A percentile compares a stretch with the other conserved stretches of the same genome.
These are phyloP conservation scores for Coprinellus aureogranulatus DNA, from an alignment of 768 basidiomycete genomes.

Conservation along the genomic window DNA sequence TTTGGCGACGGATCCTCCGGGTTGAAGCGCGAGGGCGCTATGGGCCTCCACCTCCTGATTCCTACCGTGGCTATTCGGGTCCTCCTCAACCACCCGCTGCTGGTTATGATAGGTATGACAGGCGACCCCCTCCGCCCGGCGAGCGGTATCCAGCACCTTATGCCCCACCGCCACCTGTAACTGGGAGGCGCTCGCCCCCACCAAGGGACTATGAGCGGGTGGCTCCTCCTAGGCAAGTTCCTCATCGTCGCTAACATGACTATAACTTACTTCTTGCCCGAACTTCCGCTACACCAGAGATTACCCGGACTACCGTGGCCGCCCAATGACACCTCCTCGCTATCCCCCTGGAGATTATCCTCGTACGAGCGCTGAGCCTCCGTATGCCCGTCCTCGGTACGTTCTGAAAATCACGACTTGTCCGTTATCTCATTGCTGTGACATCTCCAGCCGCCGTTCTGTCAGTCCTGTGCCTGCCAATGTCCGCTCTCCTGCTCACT, in stretches of 20 bases:
- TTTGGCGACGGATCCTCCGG: too few relatives aligned
- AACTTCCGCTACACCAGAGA: conserved; percentile 29
- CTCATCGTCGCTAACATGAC: too few relatives aligned
- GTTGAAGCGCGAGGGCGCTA: conserved; percentile 60
- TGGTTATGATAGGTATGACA: conserved; percentile 63
- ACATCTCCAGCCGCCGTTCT: conserved; percentile 71
- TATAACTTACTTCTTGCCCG: conserved; percentile 3
- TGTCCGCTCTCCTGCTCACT: conserved; percentile 44
- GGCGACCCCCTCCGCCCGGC: conserved; percentile 38
- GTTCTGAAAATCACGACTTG: conserved; percentile 2
- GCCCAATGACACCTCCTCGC: conserved; percentile 52
- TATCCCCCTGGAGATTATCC: conserved; percentile 49
- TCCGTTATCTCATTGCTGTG: conserved; percentile 25
- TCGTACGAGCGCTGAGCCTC: conserved; percentile 44
- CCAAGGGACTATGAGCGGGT: conserved; percentile 60
- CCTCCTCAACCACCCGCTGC: conserved; percentile 46
- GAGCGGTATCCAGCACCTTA: conserved; percentile 45
- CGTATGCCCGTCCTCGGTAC: conserved; percentile 47
- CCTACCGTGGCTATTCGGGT: conserved; percentile 50
- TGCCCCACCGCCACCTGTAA: conserved; percentile 47
- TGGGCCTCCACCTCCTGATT: conserved; percentile 50
- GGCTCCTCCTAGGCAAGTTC: conserved; percentile 47
- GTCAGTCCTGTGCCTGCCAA: conserved; percentile 51
- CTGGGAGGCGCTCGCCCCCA: conserved; percentile 56
- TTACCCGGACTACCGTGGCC: conserved; percentile 55